Evolutionary conservation across 2,329 filamentous ascomycete genomes (phyloP), one percentile per base, ranked within the genome.

Genomic region (Metarhizium brunneum): DNA sequence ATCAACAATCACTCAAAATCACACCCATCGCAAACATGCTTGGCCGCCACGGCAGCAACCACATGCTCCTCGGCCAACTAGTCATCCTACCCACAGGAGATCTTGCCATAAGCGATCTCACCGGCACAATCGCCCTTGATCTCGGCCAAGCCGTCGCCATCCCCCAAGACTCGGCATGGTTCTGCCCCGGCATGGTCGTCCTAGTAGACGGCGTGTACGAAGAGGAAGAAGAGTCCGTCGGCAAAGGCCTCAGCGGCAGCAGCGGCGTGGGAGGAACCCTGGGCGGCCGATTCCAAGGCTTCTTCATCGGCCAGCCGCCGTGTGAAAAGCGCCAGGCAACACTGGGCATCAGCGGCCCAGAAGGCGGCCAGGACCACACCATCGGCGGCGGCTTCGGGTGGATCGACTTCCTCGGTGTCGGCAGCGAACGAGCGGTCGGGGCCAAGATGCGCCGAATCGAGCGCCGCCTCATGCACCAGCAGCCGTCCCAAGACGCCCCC

Each of bases 181-280:
- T 96, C 66, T 85, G 87, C 5, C 92, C 94, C 0, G 95, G 95
- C 3, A 97, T 97, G 91, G 88, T 99, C 50, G 88, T 97, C 3
- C 79, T 99, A 0, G 84, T 96, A 0, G 94, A 99, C 64, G 94
- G 94, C 6, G 85, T 92, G n/a, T 99, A 99, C 66, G 91, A 96
- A 68, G 94, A 97, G 68, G 91, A 96, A 63, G 90, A 91, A 58
- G 81, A 85, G 59, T 85, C 83, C 20, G 73, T 78, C 2, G 85
- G 86, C 16, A 85, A 84, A 20, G 84, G 83, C 0, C 76, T 95
- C 4, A 88, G 89, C 52, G 86, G 87, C 5, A 87, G 84, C 60
- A 87, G 84, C 50, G 92, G 92, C 47, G 85, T 96, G 30, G 92
- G 92, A 45, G 92, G 92, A 14, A 89, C 87, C 0, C 90, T 97